Evolutionary conservation across 2,329 filamentous ascomycete species (phyloP), one percentile per base, ranked within the genome.

Genomic region (Trichoderma sp.): DNA sequence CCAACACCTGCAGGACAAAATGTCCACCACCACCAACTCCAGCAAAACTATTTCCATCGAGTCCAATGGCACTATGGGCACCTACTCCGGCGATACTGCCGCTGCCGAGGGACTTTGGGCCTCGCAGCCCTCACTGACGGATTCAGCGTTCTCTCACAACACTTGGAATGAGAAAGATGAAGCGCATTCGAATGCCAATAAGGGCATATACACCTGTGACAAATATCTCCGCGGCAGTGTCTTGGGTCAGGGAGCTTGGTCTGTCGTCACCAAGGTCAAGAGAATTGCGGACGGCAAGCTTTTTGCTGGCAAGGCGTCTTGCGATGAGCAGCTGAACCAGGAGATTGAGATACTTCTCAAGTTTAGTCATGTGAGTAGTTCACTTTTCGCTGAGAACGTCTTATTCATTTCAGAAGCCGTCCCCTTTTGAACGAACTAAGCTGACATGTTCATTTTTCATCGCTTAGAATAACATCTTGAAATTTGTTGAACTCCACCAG

Each of bases 301-400:
- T 1, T 75, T 78, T 58, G 80, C 80, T 1, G 80, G 77, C 0
- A 81, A 81, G 63, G 53, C 73, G 5, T 78, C 77, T 7, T 30
- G 67, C 69, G n/a, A 36, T 68, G 32, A 55, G 47, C 73, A 79
- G 66, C 65, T 80, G 47, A 74, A 73, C 7, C 73, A 70, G 30
- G 79, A 81, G 71, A 76, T 75, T 2, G 30, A 62, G 0, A 73
- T 76, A 7, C 68, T 81, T 30, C 66, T 69, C 9, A 68, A 67
- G 26, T 55, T 78, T 6, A 66, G 70, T 7, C 79, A 81, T 58
- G 79, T 81, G 69, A 71, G 78, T 30, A 9, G 2, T 26, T 11
- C 5, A 9, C 13, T 20, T 26, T 34, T 32, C 15, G 11, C n/a
- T 12, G n/a, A 23, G 9, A 50, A 50, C 3, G 3, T 13, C n/a